Evolutionary conservation across 768 basidiomycete species (phyloP).

Genomic region (Hemileccinum rubropunctum): DNA sequence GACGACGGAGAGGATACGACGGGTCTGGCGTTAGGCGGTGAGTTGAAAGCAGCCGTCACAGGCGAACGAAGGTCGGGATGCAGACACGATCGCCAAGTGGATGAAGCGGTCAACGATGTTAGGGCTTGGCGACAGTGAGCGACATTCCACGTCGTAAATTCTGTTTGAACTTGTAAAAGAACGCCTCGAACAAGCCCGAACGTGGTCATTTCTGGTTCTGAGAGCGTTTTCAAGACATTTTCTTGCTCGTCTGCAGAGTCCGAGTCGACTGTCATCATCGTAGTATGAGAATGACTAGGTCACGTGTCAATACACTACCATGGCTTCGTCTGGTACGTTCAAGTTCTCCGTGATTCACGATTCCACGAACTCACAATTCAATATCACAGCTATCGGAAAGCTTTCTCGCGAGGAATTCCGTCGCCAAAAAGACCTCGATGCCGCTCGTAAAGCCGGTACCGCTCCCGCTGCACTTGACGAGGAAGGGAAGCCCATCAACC

Average conservation of each 20-base stretch:
- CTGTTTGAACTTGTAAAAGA: conserved; percentile 23
- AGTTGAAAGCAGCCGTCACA: neutral
- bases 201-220: neutral
- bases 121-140: conserved; percentile 13
- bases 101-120: conserved; percentile 13
- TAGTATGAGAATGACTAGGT: too few relatives aligned
- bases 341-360: neutral
- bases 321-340: conserved; percentile 29
- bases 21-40: neutral
- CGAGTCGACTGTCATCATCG: neutral
- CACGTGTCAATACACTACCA: neutral
- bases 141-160: conserved; percentile 22
- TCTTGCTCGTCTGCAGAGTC: conserved; percentile 10
- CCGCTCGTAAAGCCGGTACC: conserved; percentile 97
- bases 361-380: neutral
- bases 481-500: conserved; percentile 94
- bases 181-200: conserved; percentile 14
- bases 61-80: conserved; percentile 13
- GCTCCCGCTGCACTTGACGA: conserved; percentile 95
- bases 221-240: conserved; percentile 7
- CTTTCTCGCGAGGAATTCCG: conserved; percentile 93
- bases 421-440: conserved; percentile 94
- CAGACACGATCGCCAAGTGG: conserved; percentile 12
- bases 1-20: neutral
- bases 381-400: conserved; percentile 58